These are phyloP conservation scores for Xanthoconium separans DNA, from an alignment of 1,284 basidiomycete species.

Conservation along the genomic window DNA sequence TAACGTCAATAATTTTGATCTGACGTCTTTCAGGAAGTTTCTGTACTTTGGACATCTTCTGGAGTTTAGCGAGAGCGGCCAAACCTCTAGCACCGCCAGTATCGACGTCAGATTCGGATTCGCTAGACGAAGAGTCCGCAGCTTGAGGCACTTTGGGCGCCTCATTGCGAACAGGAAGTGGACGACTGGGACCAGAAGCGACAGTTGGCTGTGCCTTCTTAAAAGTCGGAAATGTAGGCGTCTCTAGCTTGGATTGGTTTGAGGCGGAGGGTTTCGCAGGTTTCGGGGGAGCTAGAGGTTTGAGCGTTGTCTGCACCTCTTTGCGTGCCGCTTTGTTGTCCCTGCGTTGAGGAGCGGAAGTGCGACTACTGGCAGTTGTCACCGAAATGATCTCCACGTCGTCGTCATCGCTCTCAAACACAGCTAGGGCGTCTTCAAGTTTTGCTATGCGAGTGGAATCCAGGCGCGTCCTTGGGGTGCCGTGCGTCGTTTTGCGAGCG, in stretches of 20 bases:
- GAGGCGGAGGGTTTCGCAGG: constrained; percentile 29
- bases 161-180: constrained; percentile 28
- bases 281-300: constrained; percentile 14
- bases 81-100: constrained; percentile 46
- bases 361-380: constrained; percentile 15
- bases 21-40: constrained; percentile 62
- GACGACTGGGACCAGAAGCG: constrained; percentile 16
- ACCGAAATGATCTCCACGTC: constrained; percentile 43
- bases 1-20: constrained; percentile 69
- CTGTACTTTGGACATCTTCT: constrained; percentile 58
- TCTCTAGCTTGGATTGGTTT: constrained; percentile 36
- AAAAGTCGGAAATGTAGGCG: constrained; percentile 37
- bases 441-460: constrained; percentile 54
- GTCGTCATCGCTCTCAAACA: constrained; percentile 55
- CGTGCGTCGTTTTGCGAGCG: constrained; percentile 47
- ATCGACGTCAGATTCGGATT: constrained; percentile 57
- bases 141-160: constrained; percentile 4
- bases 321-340: constrained; percentile 22
- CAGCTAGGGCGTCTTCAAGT: constrained; percentile 57
- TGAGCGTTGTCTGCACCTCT: constrained; percentile 24
- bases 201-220: constrained; percentile 25
- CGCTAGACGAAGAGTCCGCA: constrained; percentile 41
- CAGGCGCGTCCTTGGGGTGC: constrained; percentile 50
- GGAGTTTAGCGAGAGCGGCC: constrained; percentile 58
- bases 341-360: constrained; percentile 10